Conservation (phyloP, 1,284 basidiomycete genomes). For the Bondarzewia mesenterica region DNA sequence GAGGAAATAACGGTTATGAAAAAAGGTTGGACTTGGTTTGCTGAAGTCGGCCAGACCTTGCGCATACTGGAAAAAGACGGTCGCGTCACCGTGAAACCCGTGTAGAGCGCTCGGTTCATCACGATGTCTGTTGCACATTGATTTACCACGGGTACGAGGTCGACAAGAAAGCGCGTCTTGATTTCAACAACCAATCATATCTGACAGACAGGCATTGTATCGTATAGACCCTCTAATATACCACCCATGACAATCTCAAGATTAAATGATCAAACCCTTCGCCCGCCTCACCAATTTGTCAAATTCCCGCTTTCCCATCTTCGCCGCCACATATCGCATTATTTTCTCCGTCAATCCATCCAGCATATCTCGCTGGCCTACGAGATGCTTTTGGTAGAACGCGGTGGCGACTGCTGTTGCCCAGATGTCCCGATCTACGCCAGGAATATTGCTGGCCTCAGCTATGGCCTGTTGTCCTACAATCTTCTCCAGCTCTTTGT, state of each 20-base stretch:
- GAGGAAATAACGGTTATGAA: slow-evolving; percentile 29
- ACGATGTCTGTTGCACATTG: too few species aligned
- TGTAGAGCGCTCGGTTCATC: too few species aligned
- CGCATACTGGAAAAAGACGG: slow-evolving; percentile 51
- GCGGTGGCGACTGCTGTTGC: slow-evolving; percentile 33
- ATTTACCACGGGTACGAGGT: too few species aligned
- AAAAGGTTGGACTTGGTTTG: slow-evolving; percentile 79
- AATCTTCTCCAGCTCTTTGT: slow-evolving; percentile 21
- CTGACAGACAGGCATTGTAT: too few species aligned
- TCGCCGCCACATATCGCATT: slow-evolving; percentile 20
- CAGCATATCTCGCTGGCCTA: slow-evolving; percentile 25
- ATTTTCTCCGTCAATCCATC: slow-evolving; percentile 30
- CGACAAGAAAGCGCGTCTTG: too few species aligned
- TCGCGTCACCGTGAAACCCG: slow-evolving; percentile 41
- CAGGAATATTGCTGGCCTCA: slow-evolving; percentile 15
- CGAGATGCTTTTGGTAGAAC: slow-evolving; percentile 26
- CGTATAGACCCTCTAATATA: too few species aligned
- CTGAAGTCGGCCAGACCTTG: slow-evolving; percentile 54
- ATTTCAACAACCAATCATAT: too few species aligned
- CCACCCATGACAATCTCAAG: too few species aligned
- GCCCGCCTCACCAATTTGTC: neutral
- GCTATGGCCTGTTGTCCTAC: slow-evolving; percentile 19
- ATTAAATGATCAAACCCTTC: neutral
- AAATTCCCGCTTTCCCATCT: neutral
- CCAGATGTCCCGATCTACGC: slow-evolving; percentile 25